Percentiles rank a stretch among this genome's conserved stretches.
phyloP scores from a whole-genome alignment of 768 basidiomycete species.

The Dacryopinax spathularia region DNA sequence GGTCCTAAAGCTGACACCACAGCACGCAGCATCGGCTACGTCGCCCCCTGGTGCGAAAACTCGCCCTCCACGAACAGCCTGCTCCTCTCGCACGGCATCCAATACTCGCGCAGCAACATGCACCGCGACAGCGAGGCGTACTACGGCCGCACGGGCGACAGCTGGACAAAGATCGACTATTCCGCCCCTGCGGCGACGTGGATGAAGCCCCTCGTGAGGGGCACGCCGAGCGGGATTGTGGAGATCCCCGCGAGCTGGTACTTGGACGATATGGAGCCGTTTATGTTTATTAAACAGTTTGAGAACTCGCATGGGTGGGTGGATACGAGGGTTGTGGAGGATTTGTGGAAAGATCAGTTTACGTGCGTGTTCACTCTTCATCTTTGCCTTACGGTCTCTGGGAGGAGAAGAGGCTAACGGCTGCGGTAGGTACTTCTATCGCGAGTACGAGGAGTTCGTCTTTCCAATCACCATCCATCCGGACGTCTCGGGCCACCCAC shows the following conservation, averaged over 20 bases:
- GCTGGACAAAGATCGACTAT: slow-evolving; percentile 25
- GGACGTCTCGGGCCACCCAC: slow-evolving; percentile 57
- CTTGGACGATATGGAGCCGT: slow-evolving; percentile 58
- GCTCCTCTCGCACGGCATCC: slow-evolving; percentile 22
- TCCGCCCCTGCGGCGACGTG: slow-evolving; percentile 18
- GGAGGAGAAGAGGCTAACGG: too few species aligned
- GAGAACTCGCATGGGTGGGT: slow-evolving; percentile 61
- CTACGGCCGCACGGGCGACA: slow-evolving; percentile 22
- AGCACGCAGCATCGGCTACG: slow-evolving; percentile 4
- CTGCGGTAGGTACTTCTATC: slow-evolving; percentile 18
- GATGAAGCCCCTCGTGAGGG: slow-evolving; percentile 25
- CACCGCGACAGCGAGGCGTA: slow-evolving; percentile 20
- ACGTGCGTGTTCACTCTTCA: slow-evolving; percentile 50
- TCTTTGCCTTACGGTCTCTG: too few species aligned
- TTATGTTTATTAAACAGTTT: slow-evolving; percentile 60
- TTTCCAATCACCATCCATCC: slow-evolving; percentile 70
- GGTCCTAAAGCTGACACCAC: neutral
- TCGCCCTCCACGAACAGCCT: slow-evolving; percentile 16
- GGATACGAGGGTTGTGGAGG: slow-evolving; percentile 43
- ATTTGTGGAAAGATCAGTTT: slow-evolving; percentile 65
- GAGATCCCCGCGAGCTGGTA: slow-evolving; percentile 14
- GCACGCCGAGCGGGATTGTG: slow-evolving; percentile 22
- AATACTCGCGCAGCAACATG: slow-evolving; percentile 18
- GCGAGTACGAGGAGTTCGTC: slow-evolving; percentile 48
- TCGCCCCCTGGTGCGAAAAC: slow-evolving; percentile 26